Percentiles rank a stretch among this genome's conserved stretches.
phyloP scores from a whole-genome alignment of 2,329 filamentous ascomycete species.

The Colletotrichum sp. region DNA sequence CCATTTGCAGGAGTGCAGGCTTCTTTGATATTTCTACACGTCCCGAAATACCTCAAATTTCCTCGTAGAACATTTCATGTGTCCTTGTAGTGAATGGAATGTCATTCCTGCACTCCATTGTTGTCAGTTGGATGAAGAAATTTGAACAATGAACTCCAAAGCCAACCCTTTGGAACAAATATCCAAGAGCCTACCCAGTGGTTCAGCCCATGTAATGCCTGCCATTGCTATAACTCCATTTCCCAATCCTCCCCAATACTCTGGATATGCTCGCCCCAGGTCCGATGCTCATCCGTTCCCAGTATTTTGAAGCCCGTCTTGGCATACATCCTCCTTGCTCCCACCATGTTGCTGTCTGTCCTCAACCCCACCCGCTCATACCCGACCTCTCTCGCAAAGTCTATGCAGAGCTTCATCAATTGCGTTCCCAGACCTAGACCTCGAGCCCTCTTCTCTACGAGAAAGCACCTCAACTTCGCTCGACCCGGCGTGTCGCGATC shows the following conservation, averaged over 20 bases:
- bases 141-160: background rate
- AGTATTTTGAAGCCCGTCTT: slow-evolving; percentile 22
- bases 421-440: slow-evolving; percentile 23
- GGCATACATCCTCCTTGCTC: slow-evolving; percentile 24
- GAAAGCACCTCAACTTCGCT: slow-evolving; percentile 28
- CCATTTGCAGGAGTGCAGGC: background rate
- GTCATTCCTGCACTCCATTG: fast-evolving
- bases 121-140: background rate
- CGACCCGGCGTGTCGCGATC: slow-evolving; percentile 10
- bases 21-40: background rate
- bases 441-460: slow-evolving; percentile 26
- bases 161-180: background rate
- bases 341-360: slow-evolving; percentile 22
- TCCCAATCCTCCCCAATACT: slow-evolving; percentile 13
- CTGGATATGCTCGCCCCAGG: background rate
- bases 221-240: background rate
- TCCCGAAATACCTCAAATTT: background rate
- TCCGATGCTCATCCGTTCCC: background rate
- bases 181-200: fast-evolving
- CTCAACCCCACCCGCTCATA: slow-evolving; percentile 22
- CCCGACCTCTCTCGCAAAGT: slow-evolving; percentile 23
- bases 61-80: fast-evolving
- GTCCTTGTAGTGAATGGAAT: fast-evolving
- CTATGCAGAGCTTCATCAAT: slow-evolving; percentile 21
- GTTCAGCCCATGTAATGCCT: background rate